A percentile compares a stretch with the other conserved stretches of the same genome.
phyloP scores from a whole-genome alignment of 2,329 filamentous ascomycete genomes.

The Whalleya microplaca region DNA sequence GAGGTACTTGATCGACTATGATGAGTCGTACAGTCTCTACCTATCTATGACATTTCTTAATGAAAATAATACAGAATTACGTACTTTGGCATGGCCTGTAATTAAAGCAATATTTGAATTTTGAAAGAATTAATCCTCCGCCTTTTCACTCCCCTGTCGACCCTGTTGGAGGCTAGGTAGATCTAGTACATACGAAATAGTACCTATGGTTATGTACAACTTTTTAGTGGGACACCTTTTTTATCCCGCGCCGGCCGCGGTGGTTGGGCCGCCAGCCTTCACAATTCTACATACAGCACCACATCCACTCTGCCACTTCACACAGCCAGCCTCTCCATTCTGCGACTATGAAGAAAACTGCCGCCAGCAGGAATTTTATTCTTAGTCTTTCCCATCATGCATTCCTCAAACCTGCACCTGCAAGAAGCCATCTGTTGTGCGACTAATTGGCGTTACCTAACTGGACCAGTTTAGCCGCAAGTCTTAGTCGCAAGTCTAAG shows the following conservation, averaged over 20 bases:
- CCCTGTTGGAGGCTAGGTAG: too few species aligned
- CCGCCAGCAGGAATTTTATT: slow-evolving; percentile 28
- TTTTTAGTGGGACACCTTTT: slow-evolving; percentile 1
- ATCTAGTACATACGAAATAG: too few species aligned
- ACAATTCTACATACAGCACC: background rate
- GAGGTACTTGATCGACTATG: slow-evolving; percentile 4
- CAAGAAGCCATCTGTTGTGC: slow-evolving; percentile 17
- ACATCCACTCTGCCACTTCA: background rate
- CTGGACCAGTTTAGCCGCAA: slow-evolving; percentile 9
- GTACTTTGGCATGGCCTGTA: background rate
- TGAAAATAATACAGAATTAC: background rate
- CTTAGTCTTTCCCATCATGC: slow-evolving; percentile 13
- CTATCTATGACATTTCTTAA: background rate
- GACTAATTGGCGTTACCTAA: slow-evolving; percentile 24
- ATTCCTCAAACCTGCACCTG: slow-evolving; percentile 16
- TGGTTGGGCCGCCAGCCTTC: slow-evolving; percentile 26
- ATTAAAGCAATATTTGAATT: background rate
- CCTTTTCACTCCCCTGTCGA: too few species aligned
- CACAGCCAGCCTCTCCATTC: slow-evolving; percentile 26
- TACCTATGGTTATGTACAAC: slow-evolving; percentile 15
- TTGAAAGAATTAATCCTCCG: too few species aligned
- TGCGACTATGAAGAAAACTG: slow-evolving; percentile 12
- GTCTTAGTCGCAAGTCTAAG: background rate
- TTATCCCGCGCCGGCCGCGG: slow-evolving; percentile 7
- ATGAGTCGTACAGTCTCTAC: slow-evolving; percentile 6